These are phyloP conservation scores for Botryotinia narcissicola DNA, from an alignment of 2,329 filamentous ascomycete species.

Conservation along the genomic window DNA sequence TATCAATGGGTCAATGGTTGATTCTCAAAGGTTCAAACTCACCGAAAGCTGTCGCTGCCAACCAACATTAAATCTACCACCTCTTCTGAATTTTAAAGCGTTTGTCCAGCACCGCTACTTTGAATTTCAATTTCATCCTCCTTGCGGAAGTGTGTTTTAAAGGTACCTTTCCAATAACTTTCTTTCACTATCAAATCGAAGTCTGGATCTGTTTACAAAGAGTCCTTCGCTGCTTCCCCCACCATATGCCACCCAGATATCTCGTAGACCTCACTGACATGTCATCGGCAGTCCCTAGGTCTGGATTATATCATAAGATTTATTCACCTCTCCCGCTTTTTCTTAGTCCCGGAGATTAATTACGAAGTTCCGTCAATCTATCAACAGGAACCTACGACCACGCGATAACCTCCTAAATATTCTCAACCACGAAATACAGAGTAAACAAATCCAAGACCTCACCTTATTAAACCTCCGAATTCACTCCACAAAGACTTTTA, in stretches of 20 bases:
- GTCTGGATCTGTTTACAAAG: slow-evolving; percentile 8
- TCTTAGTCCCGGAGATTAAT: slow-evolving; percentile 10
- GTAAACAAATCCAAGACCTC: slow-evolving; percentile 38
- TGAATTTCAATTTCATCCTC: slow-evolving; percentile 3
- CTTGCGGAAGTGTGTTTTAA: background rate
- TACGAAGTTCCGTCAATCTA: slow-evolving; percentile 20
- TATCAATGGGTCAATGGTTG: background rate
- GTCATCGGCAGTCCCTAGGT: slow-evolving; percentile 2
- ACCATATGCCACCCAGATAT: background rate
- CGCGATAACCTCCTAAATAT: slow-evolving; percentile 33
- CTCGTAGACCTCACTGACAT: slow-evolving; percentile 1
- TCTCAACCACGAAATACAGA: slow-evolving; percentile 28
- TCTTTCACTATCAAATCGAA: slow-evolving; percentile 1
- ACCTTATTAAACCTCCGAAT: slow-evolving; percentile 35
- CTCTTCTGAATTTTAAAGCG: slow-evolving; percentile 1
- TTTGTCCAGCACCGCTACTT: slow-evolving; percentile 4
- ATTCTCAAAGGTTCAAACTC: slow-evolving; percentile 10
- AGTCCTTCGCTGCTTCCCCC: slow-evolving; percentile 10
- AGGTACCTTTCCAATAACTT: slow-evolving; percentile 3
- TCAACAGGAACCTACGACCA: slow-evolving; percentile 29
- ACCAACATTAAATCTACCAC: slow-evolving; percentile 16
- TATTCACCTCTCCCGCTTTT: background rate
- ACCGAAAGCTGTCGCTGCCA: slow-evolving; percentile 11
- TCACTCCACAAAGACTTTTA: slow-evolving; percentile 33
- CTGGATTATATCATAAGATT: slow-evolving; percentile 12